Percentiles rank a stretch among this genome's conserved stretches.
These are phyloP conservation scores for Aphanomyces stellatus DNA, from an alignment of 352 stramenopile species.

Conservation along the genomic window DNA sequence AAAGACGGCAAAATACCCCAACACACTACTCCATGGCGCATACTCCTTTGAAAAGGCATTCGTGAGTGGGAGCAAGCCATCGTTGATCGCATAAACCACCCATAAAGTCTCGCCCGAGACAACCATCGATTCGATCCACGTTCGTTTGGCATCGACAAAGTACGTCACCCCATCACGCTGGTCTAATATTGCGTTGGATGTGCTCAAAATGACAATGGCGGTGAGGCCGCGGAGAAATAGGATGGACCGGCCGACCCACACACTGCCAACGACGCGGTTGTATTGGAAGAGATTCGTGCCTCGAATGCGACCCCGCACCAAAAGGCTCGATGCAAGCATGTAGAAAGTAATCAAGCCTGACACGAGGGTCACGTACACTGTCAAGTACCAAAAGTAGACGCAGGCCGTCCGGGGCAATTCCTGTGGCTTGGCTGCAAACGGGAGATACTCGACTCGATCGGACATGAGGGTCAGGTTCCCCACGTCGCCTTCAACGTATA, in stretches of 20 bases:
- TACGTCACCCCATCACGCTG: neutral
- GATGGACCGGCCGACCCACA: constrained; percentile 3
- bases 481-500: neutral
- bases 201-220: neutral
- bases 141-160: neutral
- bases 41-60: neutral
- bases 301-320: neutral
- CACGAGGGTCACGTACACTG: constrained; percentile 8
- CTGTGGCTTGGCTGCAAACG: neutral
- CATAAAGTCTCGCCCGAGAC: neutral
- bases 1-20: neutral
- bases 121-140: neutral
- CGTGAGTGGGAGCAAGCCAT: neutral
- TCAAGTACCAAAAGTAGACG: constrained; percentile 9
- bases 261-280: constrained; percentile 4
- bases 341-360: neutral
- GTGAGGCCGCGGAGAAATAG: constrained; percentile 1
- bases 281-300: neutral
- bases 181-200: neutral
- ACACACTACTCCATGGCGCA: neutral
- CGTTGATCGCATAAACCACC: neutral
- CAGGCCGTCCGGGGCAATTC: constrained; percentile 11
- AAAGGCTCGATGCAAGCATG: neutral
- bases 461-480: neutral
- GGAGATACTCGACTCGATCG: neutral